These are phyloP conservation scores for Mortierella polycephala DNA, from an alignment of 371 early-diverging fungal species.

Conservation along the genomic window DNA sequence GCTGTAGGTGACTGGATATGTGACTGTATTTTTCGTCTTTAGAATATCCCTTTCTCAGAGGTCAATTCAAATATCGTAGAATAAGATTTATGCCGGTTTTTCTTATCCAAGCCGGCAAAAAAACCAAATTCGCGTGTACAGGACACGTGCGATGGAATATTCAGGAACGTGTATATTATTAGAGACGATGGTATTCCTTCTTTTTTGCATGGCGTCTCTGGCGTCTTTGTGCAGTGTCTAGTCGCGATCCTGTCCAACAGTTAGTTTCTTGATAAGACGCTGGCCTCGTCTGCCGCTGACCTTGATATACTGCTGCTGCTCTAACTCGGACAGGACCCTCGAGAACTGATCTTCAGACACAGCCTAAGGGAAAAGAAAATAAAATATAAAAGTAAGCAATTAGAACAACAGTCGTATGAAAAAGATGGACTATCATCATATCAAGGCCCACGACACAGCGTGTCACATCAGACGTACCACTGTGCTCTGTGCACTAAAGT, in stretches of 20 bases:
- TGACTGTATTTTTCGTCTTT: too few species aligned
- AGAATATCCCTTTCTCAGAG: too few species aligned
- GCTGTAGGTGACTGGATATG: too few species aligned
- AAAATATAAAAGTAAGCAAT: neutral
- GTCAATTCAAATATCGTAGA: too few species aligned
- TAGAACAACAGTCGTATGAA: neutral
- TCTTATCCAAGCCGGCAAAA: too few species aligned
- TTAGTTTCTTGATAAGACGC: constrained; percentile 50
- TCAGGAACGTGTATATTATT: too few species aligned
- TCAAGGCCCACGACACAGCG: neutral
- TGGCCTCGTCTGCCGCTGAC: constrained; percentile 47
- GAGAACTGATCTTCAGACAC: constrained; percentile 49
- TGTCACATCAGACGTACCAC: constrained; percentile 55
- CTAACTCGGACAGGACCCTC: constrained; percentile 41
- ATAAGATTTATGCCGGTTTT: too few species aligned
- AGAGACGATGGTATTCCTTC: neutral
- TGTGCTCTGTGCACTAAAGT: constrained; percentile 64
- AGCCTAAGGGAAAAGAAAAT: constrained; percentile 10
- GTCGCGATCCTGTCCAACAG: constrained; percentile 33
- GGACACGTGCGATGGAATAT: too few species aligned
- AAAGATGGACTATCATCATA: neutral
- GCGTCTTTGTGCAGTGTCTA: neutral
- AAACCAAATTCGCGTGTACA: too few species aligned
- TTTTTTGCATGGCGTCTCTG: neutral
- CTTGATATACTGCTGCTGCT: constrained; percentile 53